A percentile compares a stretch with the other conserved stretches of the same genome.
Evolutionary conservation across 441 rosid genomes (phyloP).

Genomic region (Euphorbia schlechtendalii): DNA sequence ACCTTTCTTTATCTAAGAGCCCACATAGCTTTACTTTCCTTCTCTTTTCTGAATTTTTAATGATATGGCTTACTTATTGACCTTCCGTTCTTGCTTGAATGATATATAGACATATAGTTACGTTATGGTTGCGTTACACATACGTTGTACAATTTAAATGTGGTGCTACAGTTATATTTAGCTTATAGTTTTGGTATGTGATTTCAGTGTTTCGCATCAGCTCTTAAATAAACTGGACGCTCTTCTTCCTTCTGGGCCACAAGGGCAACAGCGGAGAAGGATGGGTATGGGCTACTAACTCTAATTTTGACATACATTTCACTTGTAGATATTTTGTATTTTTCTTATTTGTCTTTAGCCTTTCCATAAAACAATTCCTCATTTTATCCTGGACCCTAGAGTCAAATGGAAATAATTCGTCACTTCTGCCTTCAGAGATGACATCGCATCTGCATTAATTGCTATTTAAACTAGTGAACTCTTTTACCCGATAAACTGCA

Average conservation of each 20-base stretch:
- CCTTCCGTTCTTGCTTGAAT: neutral
- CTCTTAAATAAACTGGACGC: slow-evolving; percentile 63
- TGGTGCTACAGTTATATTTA: neutral
- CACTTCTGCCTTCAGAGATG: neutral
- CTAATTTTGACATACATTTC: neutral
- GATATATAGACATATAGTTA: no score
- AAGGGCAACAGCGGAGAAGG: slow-evolving; percentile 77
- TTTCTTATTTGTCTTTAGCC: neutral
- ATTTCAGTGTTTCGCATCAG: slow-evolving; percentile 49
- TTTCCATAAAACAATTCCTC: neutral
- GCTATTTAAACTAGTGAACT: neutral
- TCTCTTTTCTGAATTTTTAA: neutral
- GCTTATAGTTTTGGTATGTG: slow-evolving; percentile 1
- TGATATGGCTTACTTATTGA: neutral
- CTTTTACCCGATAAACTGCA: neutral
- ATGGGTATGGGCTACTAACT: slow-evolving; percentile 45
- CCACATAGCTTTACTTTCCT: neutral
- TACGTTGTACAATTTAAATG: neutral
- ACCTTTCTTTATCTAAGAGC: neutral
- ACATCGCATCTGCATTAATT: neutral
- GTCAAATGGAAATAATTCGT: neutral
- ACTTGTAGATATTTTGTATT: slow-evolving; percentile 9
- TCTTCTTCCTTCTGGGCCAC: slow-evolving; percentile 63
- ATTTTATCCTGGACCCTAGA: neutral
- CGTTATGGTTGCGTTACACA: neutral